Percentiles rank a stretch among this genome's conserved stretches.
phyloP scores from a whole-genome alignment of 495 filamentous ascomycete genomes.

The Staphylotrichum tortipilum region DNA sequence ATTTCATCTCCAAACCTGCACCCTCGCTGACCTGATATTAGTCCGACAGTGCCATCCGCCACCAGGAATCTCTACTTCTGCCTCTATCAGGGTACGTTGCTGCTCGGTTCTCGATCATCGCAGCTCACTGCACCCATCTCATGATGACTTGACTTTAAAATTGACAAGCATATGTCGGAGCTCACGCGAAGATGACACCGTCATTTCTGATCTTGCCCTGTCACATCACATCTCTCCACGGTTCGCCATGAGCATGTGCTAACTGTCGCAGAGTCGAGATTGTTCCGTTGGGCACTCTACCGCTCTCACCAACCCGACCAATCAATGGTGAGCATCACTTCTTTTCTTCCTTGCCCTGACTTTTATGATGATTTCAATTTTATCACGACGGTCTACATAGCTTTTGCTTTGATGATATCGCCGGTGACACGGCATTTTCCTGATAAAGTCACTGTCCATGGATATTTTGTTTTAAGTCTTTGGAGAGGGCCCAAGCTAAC shows the following conservation, averaged over 20 bases:
- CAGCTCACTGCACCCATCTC: constrained; percentile 8
- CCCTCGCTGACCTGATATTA: constrained; percentile 12
- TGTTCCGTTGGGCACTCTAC: not conserved
- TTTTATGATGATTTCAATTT: constrained; percentile 59
- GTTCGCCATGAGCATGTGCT: constrained; percentile 4
- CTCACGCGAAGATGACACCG: constrained; percentile 55
- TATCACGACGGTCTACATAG: constrained; percentile 99
- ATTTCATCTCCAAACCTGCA: constrained; percentile 1
- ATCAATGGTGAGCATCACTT: constrained; percentile 12
- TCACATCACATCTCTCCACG: constrained; percentile 7
- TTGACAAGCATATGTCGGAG: constrained; percentile 89
- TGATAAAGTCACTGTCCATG: constrained; percentile 37
- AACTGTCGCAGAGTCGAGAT: constrained; percentile 12
- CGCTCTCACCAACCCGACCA: not conserved
- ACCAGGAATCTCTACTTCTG: not conserved
- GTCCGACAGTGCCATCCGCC: not conserved
- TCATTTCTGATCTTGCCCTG: constrained; percentile 36
- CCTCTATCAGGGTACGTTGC: constrained; percentile 20
- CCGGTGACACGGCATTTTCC: constrained; percentile 78
- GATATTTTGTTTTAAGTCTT: not conserved
- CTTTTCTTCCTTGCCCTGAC: constrained; percentile 4
- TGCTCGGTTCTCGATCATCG: not conserved
- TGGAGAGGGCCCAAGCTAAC: constrained; percentile 12
- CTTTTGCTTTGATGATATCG: constrained; percentile 82
- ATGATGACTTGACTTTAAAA: constrained; percentile 61